Percentiles rank a stretch among this genome's conserved stretches.
Evolutionary conservation across 177 flowering plant genomes (phyloP).

Genomic region (Vitis hybrid): DNA sequence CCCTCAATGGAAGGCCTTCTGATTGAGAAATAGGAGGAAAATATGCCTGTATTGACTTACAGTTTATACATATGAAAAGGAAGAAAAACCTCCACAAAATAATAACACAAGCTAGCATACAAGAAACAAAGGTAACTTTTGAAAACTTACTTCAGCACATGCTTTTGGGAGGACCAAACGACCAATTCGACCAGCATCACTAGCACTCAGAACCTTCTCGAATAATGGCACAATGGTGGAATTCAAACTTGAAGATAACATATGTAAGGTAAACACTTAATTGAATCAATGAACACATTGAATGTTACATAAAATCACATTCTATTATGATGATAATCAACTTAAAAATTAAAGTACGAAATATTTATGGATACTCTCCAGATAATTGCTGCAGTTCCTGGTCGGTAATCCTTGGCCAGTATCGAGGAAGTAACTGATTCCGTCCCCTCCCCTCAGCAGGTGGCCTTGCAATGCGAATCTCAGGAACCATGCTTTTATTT

Average conservation of each 20-base stretch:
- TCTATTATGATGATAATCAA: background rate
- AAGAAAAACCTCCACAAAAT: background rate
- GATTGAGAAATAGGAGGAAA: conserved; percentile 90
- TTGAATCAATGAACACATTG: conserved; percentile 2
- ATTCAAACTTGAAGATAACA: conserved; percentile 57
- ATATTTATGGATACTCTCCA: conserved; percentile 89
- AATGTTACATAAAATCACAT: no score
- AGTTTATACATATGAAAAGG: conserved; percentile 22
- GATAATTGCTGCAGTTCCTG: conserved; percentile 86
- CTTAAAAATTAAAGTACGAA: conserved; percentile 1
- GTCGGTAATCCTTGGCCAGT: conserved; percentile 99
- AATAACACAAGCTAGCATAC: no score
- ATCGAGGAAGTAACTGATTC: conserved; percentile 91
- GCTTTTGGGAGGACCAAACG: conserved; percentile 99
- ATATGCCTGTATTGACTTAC: conserved; percentile 69
- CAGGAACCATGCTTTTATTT: conserved; percentile 47
- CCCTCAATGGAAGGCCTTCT: conserved; percentile 82
- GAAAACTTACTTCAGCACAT: conserved; percentile 87
- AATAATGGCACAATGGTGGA: conserved; percentile 90
- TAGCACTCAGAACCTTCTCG: conserved; percentile 97
- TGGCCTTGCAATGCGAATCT: conserved; percentile 83
- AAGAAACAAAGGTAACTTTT: background rate
- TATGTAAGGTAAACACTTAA: conserved; percentile 40
- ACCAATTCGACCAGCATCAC: conserved; percentile 99
- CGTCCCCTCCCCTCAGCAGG: conserved; percentile 93